Base-by-base conservation (phyloP, 2,329 filamentous ascomycete species). In the Teratosphaeria pseudoeucalypti region DNA sequence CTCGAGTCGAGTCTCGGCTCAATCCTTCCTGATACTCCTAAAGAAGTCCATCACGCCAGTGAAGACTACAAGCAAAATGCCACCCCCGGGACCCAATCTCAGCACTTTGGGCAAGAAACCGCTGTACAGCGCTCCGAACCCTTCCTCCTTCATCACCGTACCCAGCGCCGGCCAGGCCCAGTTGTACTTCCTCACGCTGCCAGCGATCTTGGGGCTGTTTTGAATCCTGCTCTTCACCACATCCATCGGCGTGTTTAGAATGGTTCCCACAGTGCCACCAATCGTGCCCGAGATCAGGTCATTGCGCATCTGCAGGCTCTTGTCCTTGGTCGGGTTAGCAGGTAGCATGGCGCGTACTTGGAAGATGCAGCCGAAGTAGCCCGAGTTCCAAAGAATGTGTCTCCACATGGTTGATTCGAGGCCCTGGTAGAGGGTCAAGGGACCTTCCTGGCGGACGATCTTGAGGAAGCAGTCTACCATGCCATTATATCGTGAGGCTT, bases 211-310 rank as follows among this genome's bases (percentile, higher is more conserved):
- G 66, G 89, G 82, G 59, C 85, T 90, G 78, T 99, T 99, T 77
- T 99, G 94, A 67, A 99, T 99, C 64, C 94, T 87, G 66, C 89
- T 95, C 84, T 99, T 99, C 78, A 97, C 92, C 23, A 97, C 92
- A 71, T 97, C 92, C 85, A 96, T 86, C 60, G 92, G 91, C 2
- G 92, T 97, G 81, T 99, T 99, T 64, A 97, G 73, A 49, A 96
- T 82, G 2, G 92, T 99, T 74, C 94, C 92, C 57, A 87, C 80
- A 5, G 92, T 97, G 62, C 94, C 94, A 77, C 94, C 94, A 64
- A 96, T 76, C 52, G 87, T 82, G 73, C 94, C 94, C 23, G 91
- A 91, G 59, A 95, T 77, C 65, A 99, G 78, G 70, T 99, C 92
- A 73, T 96, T 96, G 61, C 82, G 77, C 76, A 95, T 89, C 77